A percentile compares a stretch with the other conserved stretches of the same genome.
phyloP scores from a whole-genome alignment of 1,284 basidiomycete genomes.

The Stygiomarasmius scandens region DNA sequence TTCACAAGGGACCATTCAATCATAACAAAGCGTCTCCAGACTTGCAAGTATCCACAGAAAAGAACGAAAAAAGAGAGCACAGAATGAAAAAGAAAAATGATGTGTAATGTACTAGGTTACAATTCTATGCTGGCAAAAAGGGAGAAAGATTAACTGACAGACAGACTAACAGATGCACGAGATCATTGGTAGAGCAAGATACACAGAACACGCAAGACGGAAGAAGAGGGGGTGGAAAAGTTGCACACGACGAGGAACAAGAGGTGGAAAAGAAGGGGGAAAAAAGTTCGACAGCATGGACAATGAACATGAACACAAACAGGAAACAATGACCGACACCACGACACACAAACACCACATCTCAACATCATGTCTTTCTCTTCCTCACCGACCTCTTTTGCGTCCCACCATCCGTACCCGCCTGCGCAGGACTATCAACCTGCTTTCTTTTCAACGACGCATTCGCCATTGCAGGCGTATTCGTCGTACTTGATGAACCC shows the following conservation, averaged over 20 bases:
- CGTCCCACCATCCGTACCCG: neutral
- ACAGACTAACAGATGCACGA: neutral
- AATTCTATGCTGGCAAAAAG: neutral
- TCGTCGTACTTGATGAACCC: slow-evolving; percentile 35
- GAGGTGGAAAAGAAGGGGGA: too few relatives aligned
- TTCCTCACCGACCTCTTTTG: neutral
- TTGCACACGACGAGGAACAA: too few relatives aligned
- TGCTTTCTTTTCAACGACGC: slow-evolving; percentile 70
- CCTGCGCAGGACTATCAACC: slow-evolving; percentile 16
- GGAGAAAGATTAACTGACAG: too few relatives aligned
- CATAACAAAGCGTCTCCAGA: too few relatives aligned
- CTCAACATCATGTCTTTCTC: neutral
- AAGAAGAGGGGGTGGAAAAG: too few relatives aligned
- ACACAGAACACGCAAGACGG: neutral
- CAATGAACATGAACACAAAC: too few relatives aligned
- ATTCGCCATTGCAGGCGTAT: slow-evolving; percentile 54
- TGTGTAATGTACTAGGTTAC: neutral
- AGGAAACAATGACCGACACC: neutral
- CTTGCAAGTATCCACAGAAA: neutral
- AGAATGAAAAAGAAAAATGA: neutral
- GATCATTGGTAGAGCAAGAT: neutral
- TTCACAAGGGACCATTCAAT: too few relatives aligned
- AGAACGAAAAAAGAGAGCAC: neutral
- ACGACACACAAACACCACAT: neutral
- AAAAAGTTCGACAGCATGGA: too few relatives aligned